phyloP scores from a whole-genome alignment of 163 green algal genomes.

The Chloromonas sp. region DNA sequence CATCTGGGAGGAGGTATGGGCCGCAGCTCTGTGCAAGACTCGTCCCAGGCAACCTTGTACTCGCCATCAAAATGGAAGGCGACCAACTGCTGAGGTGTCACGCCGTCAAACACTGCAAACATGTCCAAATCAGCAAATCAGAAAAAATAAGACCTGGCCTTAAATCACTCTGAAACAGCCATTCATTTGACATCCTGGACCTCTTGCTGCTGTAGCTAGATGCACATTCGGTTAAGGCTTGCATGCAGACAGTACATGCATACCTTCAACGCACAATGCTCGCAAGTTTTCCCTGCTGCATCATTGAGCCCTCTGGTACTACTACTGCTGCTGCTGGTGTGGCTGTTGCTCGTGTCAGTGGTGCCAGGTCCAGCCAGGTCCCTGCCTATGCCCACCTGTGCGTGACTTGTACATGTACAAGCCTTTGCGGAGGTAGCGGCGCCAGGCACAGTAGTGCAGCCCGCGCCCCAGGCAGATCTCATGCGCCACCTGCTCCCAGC shows the following conservation, averaged over 20 bases:
- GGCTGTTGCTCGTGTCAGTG: too few species aligned
- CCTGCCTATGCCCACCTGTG: conserved; percentile 10
- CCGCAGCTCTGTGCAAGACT: conserved; percentile 2
- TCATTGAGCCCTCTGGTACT: too few species aligned
- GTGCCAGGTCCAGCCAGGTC: too few species aligned
- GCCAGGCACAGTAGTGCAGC: conserved; percentile 52
- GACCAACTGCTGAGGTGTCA: conserved; percentile 38
- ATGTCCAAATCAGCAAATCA: neutral
- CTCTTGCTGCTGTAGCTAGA: too few species aligned
- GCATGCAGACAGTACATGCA: too few species aligned
- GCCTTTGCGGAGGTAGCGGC: conserved; percentile 49
- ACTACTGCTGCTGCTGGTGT: too few species aligned
- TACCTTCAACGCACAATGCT: too few species aligned
- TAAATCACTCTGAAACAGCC: too few species aligned
- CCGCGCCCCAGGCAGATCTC: conserved; percentile 20
- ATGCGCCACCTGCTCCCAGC: conserved; percentile 45
- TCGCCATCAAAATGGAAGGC: conserved; percentile 60
- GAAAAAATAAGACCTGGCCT: too few species aligned
- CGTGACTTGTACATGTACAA: conserved; percentile 57
- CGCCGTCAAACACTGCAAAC: conserved; percentile 34
- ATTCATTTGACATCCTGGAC: too few species aligned
- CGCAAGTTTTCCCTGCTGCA: too few species aligned
- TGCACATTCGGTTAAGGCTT: too few species aligned
- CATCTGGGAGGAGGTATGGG: neutral
- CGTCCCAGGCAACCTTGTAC: conserved; percentile 41